Percentiles rank a stretch among this genome's conserved stretches.
Conservation (phyloP, 2,329 filamentous ascomycete genomes). For the Aspergillus sp. region DNA sequence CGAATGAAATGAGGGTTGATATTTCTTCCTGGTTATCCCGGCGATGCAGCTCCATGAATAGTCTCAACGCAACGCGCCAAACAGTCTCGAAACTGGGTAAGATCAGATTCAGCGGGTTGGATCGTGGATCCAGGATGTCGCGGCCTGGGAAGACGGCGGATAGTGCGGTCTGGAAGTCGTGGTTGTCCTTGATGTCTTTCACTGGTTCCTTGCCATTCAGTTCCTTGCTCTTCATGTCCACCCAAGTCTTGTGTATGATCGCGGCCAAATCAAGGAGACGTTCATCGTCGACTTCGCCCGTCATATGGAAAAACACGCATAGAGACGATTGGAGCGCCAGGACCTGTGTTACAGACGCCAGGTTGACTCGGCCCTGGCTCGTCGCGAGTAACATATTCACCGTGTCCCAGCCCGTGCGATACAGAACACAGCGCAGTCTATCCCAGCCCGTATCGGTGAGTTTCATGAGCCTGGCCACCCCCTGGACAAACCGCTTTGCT, state of each 20-base stretch:
- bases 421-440: neutral
- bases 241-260: neutral
- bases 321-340: neutral
- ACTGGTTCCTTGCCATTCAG: neutral
- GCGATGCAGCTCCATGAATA: neutral
- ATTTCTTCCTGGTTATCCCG: neutral
- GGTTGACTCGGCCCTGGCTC: neutral
- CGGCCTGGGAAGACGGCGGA: neutral
- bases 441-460: neutral
- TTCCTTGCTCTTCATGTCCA: neutral
- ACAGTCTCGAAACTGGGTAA: neutral
- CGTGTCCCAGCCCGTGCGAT: neutral
- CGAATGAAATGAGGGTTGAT: neutral
- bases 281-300: neutral
- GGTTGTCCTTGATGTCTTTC: neutral
- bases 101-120: neutral
- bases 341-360: neutral
- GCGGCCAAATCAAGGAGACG: neutral
- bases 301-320: neutral
- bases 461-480: neutral
- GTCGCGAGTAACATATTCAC: neutral
- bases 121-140: neutral
- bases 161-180: neutral
- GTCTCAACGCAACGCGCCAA: neutral
- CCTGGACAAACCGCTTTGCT: neutral